Conservation (phyloP, 2,329 filamentous ascomycete genomes). For the Diplodia scrobiculata region DNA sequence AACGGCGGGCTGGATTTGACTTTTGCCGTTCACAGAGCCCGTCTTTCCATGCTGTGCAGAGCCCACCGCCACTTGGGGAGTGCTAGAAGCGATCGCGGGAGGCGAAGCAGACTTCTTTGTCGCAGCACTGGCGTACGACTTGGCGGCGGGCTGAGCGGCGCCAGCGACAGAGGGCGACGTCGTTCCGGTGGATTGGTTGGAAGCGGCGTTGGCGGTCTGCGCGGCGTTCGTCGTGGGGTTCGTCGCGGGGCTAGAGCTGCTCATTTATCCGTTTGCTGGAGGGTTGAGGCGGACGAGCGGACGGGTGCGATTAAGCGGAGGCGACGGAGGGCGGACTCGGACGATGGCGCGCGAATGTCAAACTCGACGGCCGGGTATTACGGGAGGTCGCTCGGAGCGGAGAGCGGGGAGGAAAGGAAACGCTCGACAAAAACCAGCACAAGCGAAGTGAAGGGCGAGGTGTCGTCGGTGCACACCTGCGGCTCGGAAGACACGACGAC, state of each 20-base stretch:
- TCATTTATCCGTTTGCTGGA: constrained; percentile 55
- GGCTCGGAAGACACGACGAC: constrained; percentile 33
- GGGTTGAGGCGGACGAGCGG: constrained; percentile 29
- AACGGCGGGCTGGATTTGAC: constrained; percentile 68
- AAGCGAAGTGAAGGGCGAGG: constrained; percentile 28
- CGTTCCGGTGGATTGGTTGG: constrained; percentile 54
- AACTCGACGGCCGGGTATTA: constrained; percentile 35
- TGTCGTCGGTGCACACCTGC: constrained; percentile 24
- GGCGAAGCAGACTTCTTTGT: constrained; percentile 58
- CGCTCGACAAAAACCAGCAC: constrained; percentile 25
- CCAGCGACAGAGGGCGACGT: constrained; percentile 56
- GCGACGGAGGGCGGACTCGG: constrained; percentile 4
- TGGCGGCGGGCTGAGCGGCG: constrained; percentile 58
- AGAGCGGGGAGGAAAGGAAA: constrained; percentile 25
- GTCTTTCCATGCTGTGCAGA: constrained; percentile 51
- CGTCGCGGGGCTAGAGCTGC: constrained; percentile 59
- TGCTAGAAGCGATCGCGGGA: constrained; percentile 54
- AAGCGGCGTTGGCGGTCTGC: constrained; percentile 51
- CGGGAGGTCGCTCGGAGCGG: constrained; percentile 32
- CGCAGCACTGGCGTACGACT: constrained; percentile 64
- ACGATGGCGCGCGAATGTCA: constrained; percentile 37
- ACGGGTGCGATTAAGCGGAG: constrained; percentile 30
- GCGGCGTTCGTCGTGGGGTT: constrained; percentile 53
- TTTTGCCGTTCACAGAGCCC: constrained; percentile 74
- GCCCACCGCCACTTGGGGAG: constrained; percentile 57